A percentile compares a stretch with the other conserved stretches of the same genome.
Conservation (phyloP, 148 eudicot species). For the Diospyros kaki region DNA sequence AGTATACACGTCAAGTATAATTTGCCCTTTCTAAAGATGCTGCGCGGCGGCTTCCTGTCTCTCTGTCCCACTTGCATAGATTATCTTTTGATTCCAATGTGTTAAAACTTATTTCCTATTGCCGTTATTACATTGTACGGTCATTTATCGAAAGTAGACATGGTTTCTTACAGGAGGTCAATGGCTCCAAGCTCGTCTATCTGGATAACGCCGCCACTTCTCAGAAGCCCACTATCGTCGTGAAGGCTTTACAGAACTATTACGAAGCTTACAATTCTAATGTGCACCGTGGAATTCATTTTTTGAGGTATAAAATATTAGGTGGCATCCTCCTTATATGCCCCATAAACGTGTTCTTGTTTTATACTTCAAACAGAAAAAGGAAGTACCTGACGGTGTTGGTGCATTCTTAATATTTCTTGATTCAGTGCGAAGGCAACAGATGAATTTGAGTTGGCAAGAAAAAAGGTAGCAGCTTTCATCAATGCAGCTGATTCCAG, state of each 20-base stretch:
- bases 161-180: slow-evolving; percentile 56
- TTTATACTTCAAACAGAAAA: not conserved
- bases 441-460: slow-evolving; percentile 83
- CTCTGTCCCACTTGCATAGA: not conserved
- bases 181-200: slow-evolving; percentile 82
- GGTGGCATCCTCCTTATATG: not conserved
- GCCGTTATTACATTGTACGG: too few relatives aligned
- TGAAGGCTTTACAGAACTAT: slow-evolving; percentile 70
- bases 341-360: not conserved
- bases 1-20: not conserved
- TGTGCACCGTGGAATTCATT: slow-evolving; percentile 96
- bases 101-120: too few relatives aligned
- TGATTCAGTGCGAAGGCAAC: slow-evolving; percentile 83
- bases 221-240: slow-evolving; percentile 76
- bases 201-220: slow-evolving; percentile 97
- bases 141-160: not conserved
- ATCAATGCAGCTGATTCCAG: slow-evolving; percentile 68
- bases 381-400: not conserved
- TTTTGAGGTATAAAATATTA: slow-evolving; percentile 49
- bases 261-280: slow-evolving; percentile 83
- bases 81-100: not conserved
- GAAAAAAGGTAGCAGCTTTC: slow-evolving; percentile 82
- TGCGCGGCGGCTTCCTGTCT: not conserved
- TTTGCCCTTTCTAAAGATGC: not conserved
- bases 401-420: not conserved